Percentiles rank a stretch among this genome's conserved stretches.
Evolutionary conservation across 768 basidiomycete genomes (phyloP).

Genomic region (Gelatoporia subvermispora): DNA sequence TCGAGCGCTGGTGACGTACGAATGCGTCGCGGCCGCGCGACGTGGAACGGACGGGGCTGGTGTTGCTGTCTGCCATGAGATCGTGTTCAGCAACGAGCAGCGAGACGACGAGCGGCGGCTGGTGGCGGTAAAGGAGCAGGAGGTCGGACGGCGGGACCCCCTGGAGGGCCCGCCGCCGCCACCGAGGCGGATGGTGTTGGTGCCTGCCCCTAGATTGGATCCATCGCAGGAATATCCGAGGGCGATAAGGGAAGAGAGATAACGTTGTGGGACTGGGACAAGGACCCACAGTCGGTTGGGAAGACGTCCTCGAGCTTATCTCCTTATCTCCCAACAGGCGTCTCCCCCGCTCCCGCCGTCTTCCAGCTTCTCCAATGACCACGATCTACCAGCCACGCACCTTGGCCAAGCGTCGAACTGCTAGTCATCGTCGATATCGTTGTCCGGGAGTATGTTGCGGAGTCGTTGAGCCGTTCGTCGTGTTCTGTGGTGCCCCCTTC

Average conservation of each 20-base stretch:
- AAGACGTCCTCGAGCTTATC: not conserved
- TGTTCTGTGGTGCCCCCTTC: conserved; percentile 2
- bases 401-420: not conserved
- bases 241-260: no score
- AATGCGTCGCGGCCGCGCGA: conserved; percentile 58
- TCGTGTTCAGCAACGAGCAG: no score
- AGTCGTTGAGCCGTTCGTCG: conserved; percentile 1
- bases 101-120: no score
- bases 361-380: conserved; percentile 13
- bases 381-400: conserved; percentile 7
- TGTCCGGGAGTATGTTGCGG: not conserved
- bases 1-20: conserved; percentile 33
- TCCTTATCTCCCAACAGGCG: conserved; percentile 10
- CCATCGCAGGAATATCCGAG: no score
- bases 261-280: no score
- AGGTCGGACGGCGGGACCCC: no score
- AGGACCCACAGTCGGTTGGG: no score
- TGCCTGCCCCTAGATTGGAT: no score
- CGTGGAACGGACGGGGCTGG: conserved; percentile 30
- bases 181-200: no score
- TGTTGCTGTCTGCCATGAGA: no score
- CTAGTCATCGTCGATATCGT: conserved; percentile 6
- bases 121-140: no score
- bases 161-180: no score
- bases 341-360: not conserved